A percentile compares a stretch with the other conserved stretches of the same genome.
phyloP scores from a whole-genome alignment of 495 filamentous ascomycete genomes.

The Margaritispora aquatica region DNA sequence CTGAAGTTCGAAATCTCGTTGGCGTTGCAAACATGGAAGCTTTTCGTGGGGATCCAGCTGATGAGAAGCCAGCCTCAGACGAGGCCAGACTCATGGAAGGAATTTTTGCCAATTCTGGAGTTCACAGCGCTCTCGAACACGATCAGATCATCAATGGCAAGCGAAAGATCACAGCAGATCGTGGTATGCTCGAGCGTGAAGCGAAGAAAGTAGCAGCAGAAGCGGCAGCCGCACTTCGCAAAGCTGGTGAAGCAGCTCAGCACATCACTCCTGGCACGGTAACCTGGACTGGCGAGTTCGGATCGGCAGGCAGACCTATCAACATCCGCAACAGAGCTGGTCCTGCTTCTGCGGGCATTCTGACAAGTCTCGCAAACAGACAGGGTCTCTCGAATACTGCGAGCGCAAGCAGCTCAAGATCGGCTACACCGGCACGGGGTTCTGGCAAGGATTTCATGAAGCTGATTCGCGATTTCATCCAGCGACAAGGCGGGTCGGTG shows the following conservation, averaged over 20 bases:
- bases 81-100: conserved; percentile 43
- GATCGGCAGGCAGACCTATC: conserved; percentile 56
- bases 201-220: conserved; percentile 71
- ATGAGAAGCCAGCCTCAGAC: conserved; percentile 21
- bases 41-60: conserved; percentile 27
- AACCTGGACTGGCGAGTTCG: conserved; percentile 88
- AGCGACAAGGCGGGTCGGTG: conserved; percentile 61
- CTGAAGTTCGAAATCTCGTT: conserved; percentile 41
- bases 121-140: conserved; percentile 82
- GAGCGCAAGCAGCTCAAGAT: conserved; percentile 28
- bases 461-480: conserved; percentile 70
- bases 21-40: conserved; percentile 55
- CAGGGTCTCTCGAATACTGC: conserved; percentile 36
- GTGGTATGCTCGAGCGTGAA: conserved; percentile 69
- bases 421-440: conserved; percentile 14
- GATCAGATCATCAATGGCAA: conserved; percentile 74
- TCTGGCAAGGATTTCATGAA: conserved; percentile 52
- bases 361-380: conserved; percentile 53
- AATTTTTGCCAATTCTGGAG: conserved; percentile 77
- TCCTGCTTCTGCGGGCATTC: conserved; percentile 47
- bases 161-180: conserved; percentile 57
- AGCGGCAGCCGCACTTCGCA: conserved; percentile 66
- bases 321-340: conserved; percentile 26
- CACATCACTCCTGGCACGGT: conserved; percentile 73
- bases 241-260: conserved; percentile 64